Evolutionary conservation across 139 green algal species (phyloP), one percentile per base, ranked within the genome.

Genomic region (Protoeuglena noctilucae): DNA sequence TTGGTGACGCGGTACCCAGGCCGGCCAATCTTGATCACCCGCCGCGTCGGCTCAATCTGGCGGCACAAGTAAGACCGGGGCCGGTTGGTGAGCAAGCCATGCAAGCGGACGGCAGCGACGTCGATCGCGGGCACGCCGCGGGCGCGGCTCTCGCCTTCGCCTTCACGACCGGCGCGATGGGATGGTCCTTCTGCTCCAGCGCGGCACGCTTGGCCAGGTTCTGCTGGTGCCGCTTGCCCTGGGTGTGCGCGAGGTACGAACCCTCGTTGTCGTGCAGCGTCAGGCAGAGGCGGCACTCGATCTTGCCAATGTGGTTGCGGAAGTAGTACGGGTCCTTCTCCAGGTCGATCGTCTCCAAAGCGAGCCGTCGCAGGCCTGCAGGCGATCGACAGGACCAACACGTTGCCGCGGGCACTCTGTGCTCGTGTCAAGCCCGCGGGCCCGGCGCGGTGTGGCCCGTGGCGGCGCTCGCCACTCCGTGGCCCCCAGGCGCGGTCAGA

Each of bases 241-340:
- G 92, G 2, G 92, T 99, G 68, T 99, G 92, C 4, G 92, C 92
- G 21, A 99, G 68, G 59, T 99, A 99, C 75, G 96, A 97, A 26
- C 89, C 92, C 63, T 99, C 92, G 53, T 96, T 98, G 48, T 75
- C 92, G 72, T 99, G 92, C n/a, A 99, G 67, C 21, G 92, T 99
- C 21, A 98, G 65, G 54, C 92, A 99, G 9, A 99, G 72, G 24
- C 87, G 82, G 72, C 92, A 99, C 63, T 99, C 92, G 57, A 95
- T 95, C 74, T 93, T 82, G 5, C 90, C 90, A 43, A 98, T 52
- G 56, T 99, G 92, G 54, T 99, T 99, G 45, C 85, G 76, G 83
- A 99, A 95, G 57, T 95, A 99, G 61, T 99, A 99, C 0, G 92
- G 92, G 60, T 99, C 92, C 57, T 93, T 95, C 2, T 83, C 80